Conservation (phyloP, 768 basidiomycete genomes). For the Mycena floridula region DNA sequence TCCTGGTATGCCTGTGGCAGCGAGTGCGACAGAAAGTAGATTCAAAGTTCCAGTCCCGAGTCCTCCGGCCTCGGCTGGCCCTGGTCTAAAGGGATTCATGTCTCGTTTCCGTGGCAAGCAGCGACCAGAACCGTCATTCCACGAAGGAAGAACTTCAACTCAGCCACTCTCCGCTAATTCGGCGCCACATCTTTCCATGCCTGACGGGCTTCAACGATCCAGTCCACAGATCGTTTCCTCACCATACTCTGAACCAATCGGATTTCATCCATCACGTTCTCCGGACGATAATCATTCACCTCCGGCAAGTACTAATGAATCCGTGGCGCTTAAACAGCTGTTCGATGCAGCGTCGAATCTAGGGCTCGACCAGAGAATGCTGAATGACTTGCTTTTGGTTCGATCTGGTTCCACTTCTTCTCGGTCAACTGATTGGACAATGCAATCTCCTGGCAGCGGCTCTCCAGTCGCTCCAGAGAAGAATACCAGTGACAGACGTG, state of each 20-base stretch:
- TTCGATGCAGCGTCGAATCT: conserved; percentile 72
- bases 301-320: conserved; percentile 27
- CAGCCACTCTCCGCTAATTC: conserved; percentile 4
- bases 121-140: conserved; percentile 23
- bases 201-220: neutral
- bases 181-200: neutral
- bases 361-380: conserved; percentile 64
- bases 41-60: conserved; percentile 50
- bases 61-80: conserved; percentile 67
- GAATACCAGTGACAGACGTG: neutral
- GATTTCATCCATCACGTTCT: too few species aligned
- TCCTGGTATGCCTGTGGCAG: conserved; percentile 27
- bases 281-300: conserved; percentile 17
- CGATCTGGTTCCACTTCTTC: conserved; percentile 68
- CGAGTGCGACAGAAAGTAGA: conserved; percentile 46
- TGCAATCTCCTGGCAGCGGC: too few species aligned
- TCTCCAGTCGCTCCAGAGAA: neutral
- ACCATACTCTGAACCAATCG: conserved; percentile 24
- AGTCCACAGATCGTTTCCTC: conserved; percentile 18
- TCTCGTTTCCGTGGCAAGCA: conserved; percentile 60
- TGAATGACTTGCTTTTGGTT: conserved; percentile 65
- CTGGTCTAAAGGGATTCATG: conserved; percentile 78
- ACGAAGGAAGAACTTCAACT: conserved; percentile 1
- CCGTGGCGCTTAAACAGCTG: conserved; percentile 60
- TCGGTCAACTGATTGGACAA: conserved; percentile 40